These are phyloP conservation scores for Tuber brumale DNA, from an alignment of 495 filamentous ascomycete species.

Conservation along the genomic window DNA sequence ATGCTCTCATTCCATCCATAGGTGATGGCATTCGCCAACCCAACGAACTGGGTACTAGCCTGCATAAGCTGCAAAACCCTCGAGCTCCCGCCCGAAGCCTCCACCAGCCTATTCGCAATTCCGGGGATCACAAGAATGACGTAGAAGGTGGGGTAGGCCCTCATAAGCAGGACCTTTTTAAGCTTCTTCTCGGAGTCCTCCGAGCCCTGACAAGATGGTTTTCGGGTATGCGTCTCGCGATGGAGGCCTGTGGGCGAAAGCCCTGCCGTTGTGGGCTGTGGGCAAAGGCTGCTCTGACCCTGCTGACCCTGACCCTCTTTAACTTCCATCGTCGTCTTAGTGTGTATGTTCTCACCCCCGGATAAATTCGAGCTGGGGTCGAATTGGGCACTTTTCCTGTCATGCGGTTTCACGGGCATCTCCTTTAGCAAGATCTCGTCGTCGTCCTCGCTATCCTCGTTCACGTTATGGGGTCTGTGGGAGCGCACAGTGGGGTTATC, in stretches of 20 bases:
- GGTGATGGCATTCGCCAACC: conserved; percentile 11
- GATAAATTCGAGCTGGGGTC: neutral
- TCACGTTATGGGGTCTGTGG: neutral
- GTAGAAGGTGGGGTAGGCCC: conserved; percentile 5
- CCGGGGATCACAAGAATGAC: conserved; percentile 12
- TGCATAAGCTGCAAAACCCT: neutral
- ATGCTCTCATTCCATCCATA: conserved; percentile 13
- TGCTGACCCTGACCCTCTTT: neutral
- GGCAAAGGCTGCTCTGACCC: neutral
- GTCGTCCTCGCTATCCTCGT: neutral
- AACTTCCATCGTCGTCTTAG: neutral
- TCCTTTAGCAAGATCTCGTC: neutral
- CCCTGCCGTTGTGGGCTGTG: neutral
- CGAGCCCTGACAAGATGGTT: neutral
- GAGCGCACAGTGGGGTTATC: neutral
- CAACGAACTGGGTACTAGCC: conserved; percentile 3
- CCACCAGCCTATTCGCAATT: conserved; percentile 5
- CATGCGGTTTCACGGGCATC: neutral
- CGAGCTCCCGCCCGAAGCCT: neutral
- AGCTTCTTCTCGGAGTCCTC: neutral
- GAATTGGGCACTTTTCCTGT: neutral
- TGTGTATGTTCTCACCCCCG: neutral
- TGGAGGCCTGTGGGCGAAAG: neutral
- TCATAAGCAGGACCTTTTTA: neutral
- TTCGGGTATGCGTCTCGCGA: neutral